A percentile compares a stretch with the other conserved stretches of the same genome.
phyloP scores from a whole-genome alignment of 768 basidiomycete species.

The Mycena pura region DNA sequence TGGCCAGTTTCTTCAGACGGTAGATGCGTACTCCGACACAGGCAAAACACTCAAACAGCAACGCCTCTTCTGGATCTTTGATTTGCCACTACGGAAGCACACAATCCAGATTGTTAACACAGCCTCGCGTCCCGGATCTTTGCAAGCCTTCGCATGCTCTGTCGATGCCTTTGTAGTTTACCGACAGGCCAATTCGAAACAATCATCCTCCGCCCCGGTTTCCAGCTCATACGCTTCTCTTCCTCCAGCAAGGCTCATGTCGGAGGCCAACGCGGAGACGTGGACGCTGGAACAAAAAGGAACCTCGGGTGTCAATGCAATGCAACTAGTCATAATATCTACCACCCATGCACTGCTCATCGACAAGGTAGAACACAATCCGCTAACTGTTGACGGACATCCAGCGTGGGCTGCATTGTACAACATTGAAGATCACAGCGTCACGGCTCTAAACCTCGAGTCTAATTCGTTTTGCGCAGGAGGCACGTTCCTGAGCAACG shows the following conservation, averaged over 20 bases:
- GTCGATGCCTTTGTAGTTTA: slow-evolving; percentile 76
- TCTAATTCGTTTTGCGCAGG: slow-evolving; percentile 91
- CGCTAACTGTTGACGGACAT: slow-evolving; percentile 72
- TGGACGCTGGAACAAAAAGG: slow-evolving; percentile 74
- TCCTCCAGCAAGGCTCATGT: slow-evolving; percentile 11
- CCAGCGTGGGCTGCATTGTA: slow-evolving; percentile 85
- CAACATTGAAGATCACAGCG: slow-evolving; percentile 66
- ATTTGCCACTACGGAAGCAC: slow-evolving; percentile 59
- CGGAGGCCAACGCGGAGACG: slow-evolving; percentile 17
- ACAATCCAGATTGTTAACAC: slow-evolving; percentile 68
- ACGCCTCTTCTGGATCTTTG: slow-evolving; percentile 67
- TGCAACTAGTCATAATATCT: slow-evolving; percentile 78
- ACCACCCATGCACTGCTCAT: slow-evolving; percentile 72
- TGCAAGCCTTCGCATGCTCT: slow-evolving; percentile 48
- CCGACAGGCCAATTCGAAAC: slow-evolving; percentile 35
- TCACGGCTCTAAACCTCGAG: slow-evolving; percentile 66
- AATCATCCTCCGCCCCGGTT: not conserved
- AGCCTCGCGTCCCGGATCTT: slow-evolving; percentile 47
- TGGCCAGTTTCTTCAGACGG: slow-evolving; percentile 48
- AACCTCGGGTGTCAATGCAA: slow-evolving; percentile 77
- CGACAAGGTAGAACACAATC: slow-evolving; percentile 90
- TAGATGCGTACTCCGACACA: slow-evolving; percentile 53
- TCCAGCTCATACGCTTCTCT: slow-evolving; percentile 1
- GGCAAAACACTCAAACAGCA: slow-evolving; percentile 55
- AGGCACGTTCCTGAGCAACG: slow-evolving; percentile 78